Conservation (phyloP, 495 filamentous ascomycete species). For the Endocarpon pusillum region DNA sequence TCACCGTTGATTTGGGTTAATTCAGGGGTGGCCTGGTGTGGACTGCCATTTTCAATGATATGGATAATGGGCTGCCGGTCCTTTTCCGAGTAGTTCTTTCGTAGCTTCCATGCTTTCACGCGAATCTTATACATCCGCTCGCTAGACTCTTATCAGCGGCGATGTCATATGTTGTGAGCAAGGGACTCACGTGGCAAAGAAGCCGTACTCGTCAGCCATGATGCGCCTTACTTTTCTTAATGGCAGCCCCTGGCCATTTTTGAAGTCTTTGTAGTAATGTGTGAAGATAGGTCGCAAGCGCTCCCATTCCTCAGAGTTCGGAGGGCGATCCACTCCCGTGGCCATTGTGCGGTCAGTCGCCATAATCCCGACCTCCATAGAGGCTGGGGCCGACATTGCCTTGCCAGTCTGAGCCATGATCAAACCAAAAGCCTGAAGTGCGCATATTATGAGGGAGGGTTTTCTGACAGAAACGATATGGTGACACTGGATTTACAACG, state of each 20-base stretch:
- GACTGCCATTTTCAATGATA: not conserved
- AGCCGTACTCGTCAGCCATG: not conserved
- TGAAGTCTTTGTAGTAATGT: not conserved
- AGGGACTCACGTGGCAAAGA: not conserved
- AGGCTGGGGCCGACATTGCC: no score
- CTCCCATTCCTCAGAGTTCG: constrained; percentile 1
- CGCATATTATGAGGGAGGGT: no score
- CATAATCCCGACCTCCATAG: no score
- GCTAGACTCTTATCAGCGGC: not conserved
- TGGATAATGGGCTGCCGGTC: not conserved
- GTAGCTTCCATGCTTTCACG: not conserved
- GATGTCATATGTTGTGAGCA: not conserved
- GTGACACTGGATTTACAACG: no score
- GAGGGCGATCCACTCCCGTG: no score
- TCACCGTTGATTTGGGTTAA: not conserved
- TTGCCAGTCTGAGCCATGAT: no score
- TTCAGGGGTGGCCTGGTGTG: not conserved
- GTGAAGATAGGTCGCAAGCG: not conserved
- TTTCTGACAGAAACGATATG: no score
- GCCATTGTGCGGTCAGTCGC: no score
- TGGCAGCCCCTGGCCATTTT: not conserved
- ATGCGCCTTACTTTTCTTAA: not conserved
- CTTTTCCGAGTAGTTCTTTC: not conserved
- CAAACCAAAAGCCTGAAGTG: no score
- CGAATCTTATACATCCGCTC: not conserved